Percentiles rank a stretch among this genome's conserved stretches.
Evolutionary conservation across 139 green algal genomes (phyloP).

Genomic region (Chlorella vulgaris): DNA sequence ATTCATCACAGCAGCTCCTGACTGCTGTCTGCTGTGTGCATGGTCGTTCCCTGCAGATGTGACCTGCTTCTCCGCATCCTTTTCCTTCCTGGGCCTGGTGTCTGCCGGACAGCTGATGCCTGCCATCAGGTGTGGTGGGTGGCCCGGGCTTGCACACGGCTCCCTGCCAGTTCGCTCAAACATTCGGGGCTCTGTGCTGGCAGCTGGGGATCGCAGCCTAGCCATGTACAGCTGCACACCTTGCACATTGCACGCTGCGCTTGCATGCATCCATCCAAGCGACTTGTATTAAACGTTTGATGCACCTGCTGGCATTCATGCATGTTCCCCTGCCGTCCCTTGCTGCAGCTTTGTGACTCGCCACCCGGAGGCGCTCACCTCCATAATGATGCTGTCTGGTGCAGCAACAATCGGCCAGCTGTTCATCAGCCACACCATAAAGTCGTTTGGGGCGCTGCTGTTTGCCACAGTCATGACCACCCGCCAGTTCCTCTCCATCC

Average conservation of each 20-base stretch:
- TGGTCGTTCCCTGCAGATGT: conserved; percentile 40
- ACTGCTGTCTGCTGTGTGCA: too few relatives aligned
- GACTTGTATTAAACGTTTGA: too few relatives aligned
- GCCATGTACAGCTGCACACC: too few relatives aligned
- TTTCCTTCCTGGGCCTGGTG: conserved; percentile 63
- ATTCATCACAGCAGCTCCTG: too few relatives aligned
- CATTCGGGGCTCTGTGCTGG: neutral
- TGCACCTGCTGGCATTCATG: too few relatives aligned
- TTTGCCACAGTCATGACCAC: conserved; percentile 97
- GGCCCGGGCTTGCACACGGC: too few relatives aligned
- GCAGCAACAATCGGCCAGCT: conserved; percentile 74
- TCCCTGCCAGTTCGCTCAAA: too few relatives aligned
- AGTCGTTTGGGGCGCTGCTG: conserved; percentile 63
- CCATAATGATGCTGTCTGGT: conserved; percentile 64
- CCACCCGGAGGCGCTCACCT: conserved; percentile 61
- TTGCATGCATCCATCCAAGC: too few relatives aligned
- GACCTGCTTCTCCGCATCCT: conserved; percentile 59
- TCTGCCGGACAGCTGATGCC: conserved; percentile 59
- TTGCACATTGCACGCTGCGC: too few relatives aligned
- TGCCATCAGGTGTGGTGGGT: conserved; percentile 45
- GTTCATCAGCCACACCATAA: conserved; percentile 68
- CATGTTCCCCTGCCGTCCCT: neutral
- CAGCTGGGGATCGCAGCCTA: too few relatives aligned
- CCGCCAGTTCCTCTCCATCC: conserved; percentile 90
- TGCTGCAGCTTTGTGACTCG: conserved; percentile 54